Conservation (phyloP, 2,329 filamentous ascomycete genomes). For the Botrytis elliptica region DNA sequence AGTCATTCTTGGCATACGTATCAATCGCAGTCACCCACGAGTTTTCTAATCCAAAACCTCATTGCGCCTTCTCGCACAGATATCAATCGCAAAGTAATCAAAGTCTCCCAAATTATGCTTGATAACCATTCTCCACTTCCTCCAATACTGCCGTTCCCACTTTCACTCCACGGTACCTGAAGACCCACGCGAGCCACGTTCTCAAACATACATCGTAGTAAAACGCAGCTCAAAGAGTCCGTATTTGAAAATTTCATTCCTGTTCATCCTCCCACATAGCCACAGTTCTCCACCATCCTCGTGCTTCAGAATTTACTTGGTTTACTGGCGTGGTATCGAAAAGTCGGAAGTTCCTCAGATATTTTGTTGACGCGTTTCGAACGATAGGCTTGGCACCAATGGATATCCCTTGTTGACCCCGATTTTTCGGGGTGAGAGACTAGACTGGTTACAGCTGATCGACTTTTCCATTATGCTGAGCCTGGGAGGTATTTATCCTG, state of each 20-base stretch:
- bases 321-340: conserved; percentile 7
- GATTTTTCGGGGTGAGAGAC: not conserved
- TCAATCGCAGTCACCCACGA: not conserved
- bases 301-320: conserved; percentile 1
- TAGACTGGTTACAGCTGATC: not conserved
- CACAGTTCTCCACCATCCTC: not conserved
- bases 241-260: not conserved
- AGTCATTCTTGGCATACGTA: not conserved
- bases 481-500: not conserved
- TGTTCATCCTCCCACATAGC: not conserved
- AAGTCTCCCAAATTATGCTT: not conserved
- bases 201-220: conserved; percentile 2
- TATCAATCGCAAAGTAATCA: not conserved
- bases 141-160: not conserved
- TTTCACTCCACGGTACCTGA: not conserved
- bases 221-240: not conserved
- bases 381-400: conserved; percentile 21
- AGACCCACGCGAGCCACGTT: not conserved
- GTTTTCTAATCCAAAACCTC: not conserved
- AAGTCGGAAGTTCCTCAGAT: not conserved
- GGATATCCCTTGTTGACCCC: conserved; percentile 1
- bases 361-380: conserved; percentile 19
- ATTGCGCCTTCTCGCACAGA: not conserved
- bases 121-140: not conserved
- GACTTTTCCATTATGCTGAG: not conserved